Evolutionary conservation across 768 basidiomycete genomes (phyloP).

Genomic region (Lactarius hengduanensis): DNA sequence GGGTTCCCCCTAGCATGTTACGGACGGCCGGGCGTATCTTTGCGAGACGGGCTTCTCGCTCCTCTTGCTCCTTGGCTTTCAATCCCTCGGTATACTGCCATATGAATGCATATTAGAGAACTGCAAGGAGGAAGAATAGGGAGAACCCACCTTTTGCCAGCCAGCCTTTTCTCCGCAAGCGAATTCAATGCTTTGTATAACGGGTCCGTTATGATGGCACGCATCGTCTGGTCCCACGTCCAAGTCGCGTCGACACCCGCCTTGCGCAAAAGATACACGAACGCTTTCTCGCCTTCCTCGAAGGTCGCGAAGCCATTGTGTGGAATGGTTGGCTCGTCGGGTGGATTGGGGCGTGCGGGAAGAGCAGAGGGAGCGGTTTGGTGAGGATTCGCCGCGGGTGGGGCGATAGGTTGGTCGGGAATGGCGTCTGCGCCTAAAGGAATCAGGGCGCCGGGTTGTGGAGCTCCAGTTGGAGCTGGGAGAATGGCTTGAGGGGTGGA

Average conservation of each 20-base stretch:
- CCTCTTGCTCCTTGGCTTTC: conserved; percentile 81
- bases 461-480: conserved; percentile 7
- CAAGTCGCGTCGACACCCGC: conserved; percentile 88
- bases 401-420: conserved; percentile 42
- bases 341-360: conserved; percentile 74
- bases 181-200: conserved; percentile 92
- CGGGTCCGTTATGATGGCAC: conserved; percentile 97
- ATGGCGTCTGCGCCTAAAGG: conserved; percentile 33
- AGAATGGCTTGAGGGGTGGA: conserved; percentile 15
- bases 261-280: conserved; percentile 84
- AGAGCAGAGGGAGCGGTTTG: conserved; percentile 58
- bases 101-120: conserved; percentile 15
- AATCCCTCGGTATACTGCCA: conserved; percentile 73
- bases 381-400: conserved; percentile 55
- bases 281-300: conserved; percentile 93
- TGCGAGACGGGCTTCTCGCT: conserved; percentile 76
- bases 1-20: conserved; percentile 84
- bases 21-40: conserved; percentile 85
- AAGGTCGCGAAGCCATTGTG: conserved; percentile 84
- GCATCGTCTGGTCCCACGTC: conserved; percentile 99
- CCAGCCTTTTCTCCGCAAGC: conserved; percentile 91
- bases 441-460: conserved; percentile 35
- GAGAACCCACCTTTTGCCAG: conserved; percentile 79
- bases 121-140: conserved; percentile 6
- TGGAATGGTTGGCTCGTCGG: conserved; percentile 85